Conservation (phyloP, 306 rosid genomes). For the Arachis stenosperma region DNA sequence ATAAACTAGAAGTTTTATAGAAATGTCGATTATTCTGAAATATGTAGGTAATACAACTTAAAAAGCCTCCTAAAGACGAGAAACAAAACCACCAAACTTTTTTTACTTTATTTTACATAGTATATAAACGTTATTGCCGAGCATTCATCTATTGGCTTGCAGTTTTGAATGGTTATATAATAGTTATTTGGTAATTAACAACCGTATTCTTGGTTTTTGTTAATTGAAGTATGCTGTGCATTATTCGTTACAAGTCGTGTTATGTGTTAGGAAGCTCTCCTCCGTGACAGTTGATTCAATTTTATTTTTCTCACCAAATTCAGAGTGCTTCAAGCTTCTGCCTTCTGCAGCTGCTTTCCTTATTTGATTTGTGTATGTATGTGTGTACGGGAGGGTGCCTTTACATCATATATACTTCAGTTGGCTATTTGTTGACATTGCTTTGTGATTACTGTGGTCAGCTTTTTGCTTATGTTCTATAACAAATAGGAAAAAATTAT, state of each 20-base stretch:
- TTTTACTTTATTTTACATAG: neutral
- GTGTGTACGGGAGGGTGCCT: neutral
- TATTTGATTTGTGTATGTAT: neutral
- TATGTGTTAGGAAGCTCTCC: neutral
- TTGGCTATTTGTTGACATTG: neutral
- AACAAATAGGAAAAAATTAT: neutral
- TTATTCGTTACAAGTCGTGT: neutral
- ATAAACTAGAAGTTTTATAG: neutral
- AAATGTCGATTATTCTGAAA: neutral
- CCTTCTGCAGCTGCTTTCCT: conserved; percentile 4
- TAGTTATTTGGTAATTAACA: neutral
- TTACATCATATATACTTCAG: neutral
- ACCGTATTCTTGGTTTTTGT: neutral
- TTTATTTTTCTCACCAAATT: neutral
- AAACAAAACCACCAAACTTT: neutral
- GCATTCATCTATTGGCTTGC: neutral
- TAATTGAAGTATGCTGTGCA: neutral
- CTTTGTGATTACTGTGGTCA: neutral
- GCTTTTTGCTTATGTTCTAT: neutral
- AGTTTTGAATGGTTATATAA: conserved; percentile 11
- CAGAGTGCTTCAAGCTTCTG: neutral
- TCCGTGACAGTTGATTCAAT: neutral
- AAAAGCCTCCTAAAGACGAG: neutral
- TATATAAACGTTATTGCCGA: conserved; percentile 1
- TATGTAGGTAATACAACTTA: neutral